Evolutionary conservation across 2,329 filamentous ascomycete species (phyloP), one percentile per base, ranked within the genome.

Genomic region (Diaporthe amygdali): DNA sequence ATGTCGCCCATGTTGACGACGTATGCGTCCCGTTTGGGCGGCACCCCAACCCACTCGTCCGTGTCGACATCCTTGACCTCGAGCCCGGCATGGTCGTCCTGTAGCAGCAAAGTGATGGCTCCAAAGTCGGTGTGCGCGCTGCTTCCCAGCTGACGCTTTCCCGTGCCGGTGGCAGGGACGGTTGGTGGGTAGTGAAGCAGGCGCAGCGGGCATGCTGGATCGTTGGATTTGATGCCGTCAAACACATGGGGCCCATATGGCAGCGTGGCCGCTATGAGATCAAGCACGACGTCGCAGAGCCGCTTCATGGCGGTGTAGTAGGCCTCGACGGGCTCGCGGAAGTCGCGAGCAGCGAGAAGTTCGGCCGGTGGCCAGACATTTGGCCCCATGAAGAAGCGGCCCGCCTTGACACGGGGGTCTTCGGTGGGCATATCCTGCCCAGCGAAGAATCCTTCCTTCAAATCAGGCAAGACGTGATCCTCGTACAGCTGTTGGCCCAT

Each of bases 51-150:
- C 86, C 85, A 89, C 15, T 80, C 77, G 17, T 80, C 77, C 20
- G 81, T 82, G 17, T 80, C 71, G 20, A 78, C 76, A 70, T 88
- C 82, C 69, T 84, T 81, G 5, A 89, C 86, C 74, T 90, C 82
- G 5, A 90, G 81, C 0, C 86, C 88, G 30, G 83, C 82, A 17
- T 83, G 79, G 2, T 79, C 79, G 69, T 86, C 85, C 74, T 89
- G 87, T 2, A 89, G 80, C 7, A 90, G 82, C 32, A 89, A 79
- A 0, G 87, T 89, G 47, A 89, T 83, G 61, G 84, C 84, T 20
- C 75, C 85, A 72, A 87, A 89, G 75, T 88, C 88, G 1, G 85
- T 87, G 74, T 88, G 88, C 3, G 84, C 86, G 1, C 86, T 86
- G 2, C 77, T 82, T 68, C 73, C 81, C 54, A 73, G 77, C 76